These are phyloP conservation scores for Emmonsia crescens DNA, from an alignment of 2,329 filamentous ascomycete genomes.

Conservation along the genomic window DNA sequence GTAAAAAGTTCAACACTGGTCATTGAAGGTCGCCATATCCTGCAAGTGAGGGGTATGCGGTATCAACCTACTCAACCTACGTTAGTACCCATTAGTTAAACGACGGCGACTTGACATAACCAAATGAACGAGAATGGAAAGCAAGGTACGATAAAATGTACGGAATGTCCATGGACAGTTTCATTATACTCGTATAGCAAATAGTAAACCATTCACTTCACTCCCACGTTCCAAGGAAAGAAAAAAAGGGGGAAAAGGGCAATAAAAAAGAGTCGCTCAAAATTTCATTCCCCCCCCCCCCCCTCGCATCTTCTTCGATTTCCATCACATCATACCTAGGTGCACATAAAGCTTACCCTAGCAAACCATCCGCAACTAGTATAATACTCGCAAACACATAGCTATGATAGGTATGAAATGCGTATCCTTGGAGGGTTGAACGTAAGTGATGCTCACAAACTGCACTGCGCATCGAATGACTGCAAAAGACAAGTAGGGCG, in stretches of 20 bases:
- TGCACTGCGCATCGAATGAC: not conserved
- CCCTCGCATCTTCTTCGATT: not conserved
- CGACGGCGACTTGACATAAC: too few relatives aligned
- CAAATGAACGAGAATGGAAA: not conserved
- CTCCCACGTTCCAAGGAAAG: not conserved
- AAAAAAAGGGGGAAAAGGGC: not conserved
- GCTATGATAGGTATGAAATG: not conserved
- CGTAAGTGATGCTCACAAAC: not conserved
- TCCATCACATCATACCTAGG: not conserved
- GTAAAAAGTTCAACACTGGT: not conserved
- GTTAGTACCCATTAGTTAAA: too few relatives aligned
- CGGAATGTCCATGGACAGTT: not conserved
- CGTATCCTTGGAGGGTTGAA: not conserved
- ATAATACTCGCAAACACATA: not conserved
- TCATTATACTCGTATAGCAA: too few relatives aligned
- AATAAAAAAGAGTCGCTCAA: not conserved
- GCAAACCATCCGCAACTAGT: not conserved
- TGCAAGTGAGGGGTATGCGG: not conserved
- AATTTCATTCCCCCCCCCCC: not conserved
- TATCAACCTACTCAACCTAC: too few relatives aligned
- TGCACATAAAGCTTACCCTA: not conserved
- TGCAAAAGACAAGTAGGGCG: not conserved
- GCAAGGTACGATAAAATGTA: not conserved
- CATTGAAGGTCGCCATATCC: not conserved
- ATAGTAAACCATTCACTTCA: not conserved